These are phyloP conservation scores for Adansonia rubrostipa DNA, from an alignment of 441 rosid genomes.

Conservation along the genomic window DNA sequence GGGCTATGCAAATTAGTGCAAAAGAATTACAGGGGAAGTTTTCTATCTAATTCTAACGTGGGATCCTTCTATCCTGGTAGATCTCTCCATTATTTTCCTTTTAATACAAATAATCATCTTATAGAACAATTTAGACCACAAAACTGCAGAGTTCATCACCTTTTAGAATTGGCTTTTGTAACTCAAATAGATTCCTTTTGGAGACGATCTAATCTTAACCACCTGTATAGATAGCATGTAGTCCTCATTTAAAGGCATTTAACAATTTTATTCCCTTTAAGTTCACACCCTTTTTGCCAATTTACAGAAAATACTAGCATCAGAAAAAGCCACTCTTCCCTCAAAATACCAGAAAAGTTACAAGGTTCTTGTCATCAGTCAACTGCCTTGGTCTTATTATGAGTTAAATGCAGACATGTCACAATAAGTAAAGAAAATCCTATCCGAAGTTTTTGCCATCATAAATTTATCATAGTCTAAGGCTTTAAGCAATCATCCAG, in stretches of 20 bases:
- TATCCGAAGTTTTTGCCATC: slow-evolving; percentile 7
- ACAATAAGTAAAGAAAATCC: slow-evolving; percentile 15
- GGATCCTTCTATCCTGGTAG: slow-evolving; percentile 10
- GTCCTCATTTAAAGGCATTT: slow-evolving; percentile 16
- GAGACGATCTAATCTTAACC: background rate
- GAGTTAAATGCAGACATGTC: slow-evolving; percentile 9
- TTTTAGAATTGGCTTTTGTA: slow-evolving; percentile 17
- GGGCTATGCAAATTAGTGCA: slow-evolving; percentile 13
- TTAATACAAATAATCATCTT: slow-evolving; percentile 9
- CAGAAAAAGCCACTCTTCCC: slow-evolving; percentile 8
- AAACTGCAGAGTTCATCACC: slow-evolving; percentile 11
- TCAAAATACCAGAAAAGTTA: slow-evolving; percentile 6
- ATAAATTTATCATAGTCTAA: slow-evolving; percentile 9
- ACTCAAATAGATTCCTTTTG: slow-evolving; percentile 1
- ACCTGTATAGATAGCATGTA: background rate
- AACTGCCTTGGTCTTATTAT: background rate
- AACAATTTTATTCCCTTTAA: slow-evolving; percentile 7
- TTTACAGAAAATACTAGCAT: background rate
- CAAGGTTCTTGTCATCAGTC: background rate
- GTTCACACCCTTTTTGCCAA: background rate
- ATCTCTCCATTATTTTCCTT: background rate
- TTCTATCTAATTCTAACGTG: background rate
- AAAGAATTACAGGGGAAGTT: slow-evolving; percentile 12
- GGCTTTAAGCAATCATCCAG: slow-evolving; percentile 12
- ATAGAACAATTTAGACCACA: background rate